Percentiles rank a stretch among this genome's conserved stretches.
These are phyloP conservation scores for Stromatinia cepivora DNA, from an alignment of 2,329 filamentous ascomycete species.

Conservation along the genomic window DNA sequence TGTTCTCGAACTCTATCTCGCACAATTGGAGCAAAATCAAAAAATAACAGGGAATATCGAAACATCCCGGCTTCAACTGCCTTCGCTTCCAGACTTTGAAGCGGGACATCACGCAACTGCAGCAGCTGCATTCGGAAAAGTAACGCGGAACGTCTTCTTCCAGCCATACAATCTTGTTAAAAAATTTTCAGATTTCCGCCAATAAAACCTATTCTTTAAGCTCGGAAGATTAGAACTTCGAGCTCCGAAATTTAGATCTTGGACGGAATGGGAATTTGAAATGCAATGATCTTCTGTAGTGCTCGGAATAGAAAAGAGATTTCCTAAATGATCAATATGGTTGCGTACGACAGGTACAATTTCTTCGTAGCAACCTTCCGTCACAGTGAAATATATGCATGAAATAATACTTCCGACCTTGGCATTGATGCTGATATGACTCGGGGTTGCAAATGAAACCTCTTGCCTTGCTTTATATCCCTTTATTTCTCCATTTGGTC, in stretches of 20 bases:
- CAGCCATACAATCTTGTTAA: constrained; percentile 9
- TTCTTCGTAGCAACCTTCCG: constrained; percentile 16
- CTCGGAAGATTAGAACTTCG: not conserved
- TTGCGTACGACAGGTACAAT: not conserved
- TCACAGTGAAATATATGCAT: constrained; percentile 21
- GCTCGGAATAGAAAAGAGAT: not conserved
- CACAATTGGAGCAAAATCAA: not conserved
- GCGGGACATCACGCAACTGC: constrained; percentile 13
- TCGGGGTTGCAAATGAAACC: not conserved
- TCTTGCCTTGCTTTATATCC: not conserved
- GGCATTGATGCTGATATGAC: constrained; percentile 11
- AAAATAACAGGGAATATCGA: not conserved
- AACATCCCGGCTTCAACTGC: not conserved
- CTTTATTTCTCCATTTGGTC: constrained; percentile 16
- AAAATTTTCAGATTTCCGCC: not conserved
- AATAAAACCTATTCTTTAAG: not conserved
- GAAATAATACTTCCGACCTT: constrained; percentile 8
- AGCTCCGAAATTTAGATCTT: not conserved
- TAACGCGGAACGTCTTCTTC: constrained; percentile 27
- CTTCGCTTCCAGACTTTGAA: constrained; percentile 15
- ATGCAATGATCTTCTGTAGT: not conserved
- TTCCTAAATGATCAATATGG: constrained; percentile 1
- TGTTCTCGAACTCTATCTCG: not conserved
- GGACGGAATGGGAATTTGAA: not conserved
- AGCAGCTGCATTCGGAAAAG: constrained; percentile 12